A percentile compares a stretch with the other conserved stretches of the same genome.
Conservation (phyloP, 805 yeast species). For the Priceomyces medius region DNA sequence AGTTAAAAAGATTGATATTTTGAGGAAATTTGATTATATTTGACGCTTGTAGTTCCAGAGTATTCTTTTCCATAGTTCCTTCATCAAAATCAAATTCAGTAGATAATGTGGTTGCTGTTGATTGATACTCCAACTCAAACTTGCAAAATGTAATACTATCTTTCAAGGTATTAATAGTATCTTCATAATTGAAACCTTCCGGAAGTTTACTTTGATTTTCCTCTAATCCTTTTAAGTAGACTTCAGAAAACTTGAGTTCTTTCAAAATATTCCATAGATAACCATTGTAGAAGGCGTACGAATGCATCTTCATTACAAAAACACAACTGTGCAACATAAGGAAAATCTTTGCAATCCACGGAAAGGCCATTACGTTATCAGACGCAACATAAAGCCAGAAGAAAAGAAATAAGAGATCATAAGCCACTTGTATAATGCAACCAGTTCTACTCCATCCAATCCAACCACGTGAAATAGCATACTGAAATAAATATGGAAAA, state of each 20-base stretch:
- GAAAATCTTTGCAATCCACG: conserved; percentile 92
- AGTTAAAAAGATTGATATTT: conserved; percentile 65
- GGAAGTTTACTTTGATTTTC: conserved; percentile 19
- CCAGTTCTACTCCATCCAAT: conserved; percentile 68
- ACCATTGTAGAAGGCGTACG: conserved; percentile 89
- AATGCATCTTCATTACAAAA: conserved; percentile 91
- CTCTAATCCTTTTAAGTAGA: conserved; percentile 41
- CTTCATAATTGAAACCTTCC: conserved; percentile 25
- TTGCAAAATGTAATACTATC: conserved; percentile 66
- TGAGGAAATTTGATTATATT: conserved; percentile 55
- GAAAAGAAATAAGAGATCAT: conserved; percentile 53
- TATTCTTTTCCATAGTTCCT: conserved; percentile 6
- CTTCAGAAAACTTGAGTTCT: conserved; percentile 53
- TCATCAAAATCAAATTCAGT: conserved; percentile 11
- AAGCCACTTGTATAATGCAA: conserved; percentile 54
- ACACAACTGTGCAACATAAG: conserved; percentile 82
- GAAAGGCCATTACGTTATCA: conserved; percentile 45
- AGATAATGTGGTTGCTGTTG: conserved; percentile 25
- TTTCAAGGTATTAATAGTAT: conserved; percentile 26
- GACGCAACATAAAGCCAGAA: conserved; percentile 60
- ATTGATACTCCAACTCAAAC: conserved; percentile 66
- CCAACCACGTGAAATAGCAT: conserved; percentile 41
- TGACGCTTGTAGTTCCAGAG: conserved; percentile 9
- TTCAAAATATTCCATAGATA: conserved; percentile 67
- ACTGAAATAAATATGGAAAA: conserved; percentile 59